phyloP scores from a whole-genome alignment of 208 protist species.

The Leishmania amazonensis region DNA sequence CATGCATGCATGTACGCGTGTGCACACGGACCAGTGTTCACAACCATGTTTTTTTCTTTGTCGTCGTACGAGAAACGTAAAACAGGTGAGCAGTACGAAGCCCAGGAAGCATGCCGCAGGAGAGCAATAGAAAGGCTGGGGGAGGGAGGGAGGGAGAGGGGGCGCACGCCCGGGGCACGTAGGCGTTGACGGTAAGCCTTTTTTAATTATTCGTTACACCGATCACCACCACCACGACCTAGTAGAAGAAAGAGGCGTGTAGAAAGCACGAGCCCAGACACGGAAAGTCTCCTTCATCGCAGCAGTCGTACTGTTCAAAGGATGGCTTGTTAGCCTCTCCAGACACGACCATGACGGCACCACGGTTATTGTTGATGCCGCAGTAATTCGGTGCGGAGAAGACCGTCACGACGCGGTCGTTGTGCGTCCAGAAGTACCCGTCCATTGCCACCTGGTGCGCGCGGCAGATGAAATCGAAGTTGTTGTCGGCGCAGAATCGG shows the following conservation, averaged over 20 bases:
- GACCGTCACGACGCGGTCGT: conserved; percentile 58
- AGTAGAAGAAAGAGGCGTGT: conserved; percentile 35
- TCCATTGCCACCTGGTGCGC: conserved; percentile 94
- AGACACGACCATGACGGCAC: conserved; percentile 53
- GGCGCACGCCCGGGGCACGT: neutral
- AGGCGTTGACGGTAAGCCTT: no score
- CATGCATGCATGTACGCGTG: neutral
- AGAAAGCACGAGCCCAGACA: conserved; percentile 18
- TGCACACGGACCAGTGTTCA: no score
- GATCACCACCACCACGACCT: neutral
- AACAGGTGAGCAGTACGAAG: neutral
- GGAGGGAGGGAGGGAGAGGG: neutral
- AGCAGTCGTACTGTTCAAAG: conserved; percentile 45
- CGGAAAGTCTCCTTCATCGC: conserved; percentile 20
- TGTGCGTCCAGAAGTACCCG: conserved; percentile 74
- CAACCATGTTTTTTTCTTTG: neutral
- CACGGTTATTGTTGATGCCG: conserved; percentile 70
- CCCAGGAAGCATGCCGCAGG: neutral
- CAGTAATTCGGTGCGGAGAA: conserved; percentile 86
- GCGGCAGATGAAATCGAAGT: conserved; percentile 95
- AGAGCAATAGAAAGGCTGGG: neutral
- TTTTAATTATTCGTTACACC: no score
- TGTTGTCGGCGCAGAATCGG: conserved; percentile 96
- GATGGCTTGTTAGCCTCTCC: conserved; percentile 23
- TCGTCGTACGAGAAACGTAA: neutral